Percentiles rank a stretch among this genome's conserved stretches.
Conservation (phyloP, 2,329 filamentous ascomycete species). For the Ophiostoma ips region DNA sequence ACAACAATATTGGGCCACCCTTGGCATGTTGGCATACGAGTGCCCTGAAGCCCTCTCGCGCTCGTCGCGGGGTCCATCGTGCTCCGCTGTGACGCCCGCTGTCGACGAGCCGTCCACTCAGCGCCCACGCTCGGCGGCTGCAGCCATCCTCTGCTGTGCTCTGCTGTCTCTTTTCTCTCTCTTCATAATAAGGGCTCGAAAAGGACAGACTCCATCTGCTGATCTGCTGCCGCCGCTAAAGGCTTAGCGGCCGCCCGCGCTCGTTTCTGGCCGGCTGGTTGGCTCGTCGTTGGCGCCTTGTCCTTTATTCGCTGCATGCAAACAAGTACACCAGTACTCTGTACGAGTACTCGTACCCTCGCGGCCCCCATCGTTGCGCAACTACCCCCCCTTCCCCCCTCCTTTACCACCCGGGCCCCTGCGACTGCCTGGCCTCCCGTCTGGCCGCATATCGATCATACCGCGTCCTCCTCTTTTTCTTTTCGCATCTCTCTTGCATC, state of each 20-base stretch:
- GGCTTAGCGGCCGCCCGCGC: conserved; percentile 9
- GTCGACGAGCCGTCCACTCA: too few relatives aligned
- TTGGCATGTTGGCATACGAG: background rate
- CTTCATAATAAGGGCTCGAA: background rate
- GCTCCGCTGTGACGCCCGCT: background rate
- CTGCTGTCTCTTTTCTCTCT: too few relatives aligned
- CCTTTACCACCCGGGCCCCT: conserved; percentile 5
- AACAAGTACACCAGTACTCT: too few relatives aligned
- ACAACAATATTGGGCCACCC: background rate
- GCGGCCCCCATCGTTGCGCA: background rate
- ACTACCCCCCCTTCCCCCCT: conserved; percentile 6
- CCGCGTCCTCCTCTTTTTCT: conserved; percentile 8
- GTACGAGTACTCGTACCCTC: too few relatives aligned
- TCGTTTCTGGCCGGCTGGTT: background rate
- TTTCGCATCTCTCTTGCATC: background rate
- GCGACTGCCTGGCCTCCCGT: conserved; percentile 8
- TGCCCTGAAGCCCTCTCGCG: background rate
- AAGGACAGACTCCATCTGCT: background rate
- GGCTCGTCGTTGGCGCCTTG: background rate
- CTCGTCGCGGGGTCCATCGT: background rate
- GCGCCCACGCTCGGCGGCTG: conserved; percentile 7
- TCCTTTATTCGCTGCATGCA: background rate
- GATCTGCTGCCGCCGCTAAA: conserved; percentile 12
- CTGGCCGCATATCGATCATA: conserved; percentile 12
- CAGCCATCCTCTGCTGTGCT: background rate